Percentiles rank a stretch among this genome's conserved stretches.
Conservation (phyloP, 1,284 basidiomycete species). For the Volvariella volvacea region DNA sequence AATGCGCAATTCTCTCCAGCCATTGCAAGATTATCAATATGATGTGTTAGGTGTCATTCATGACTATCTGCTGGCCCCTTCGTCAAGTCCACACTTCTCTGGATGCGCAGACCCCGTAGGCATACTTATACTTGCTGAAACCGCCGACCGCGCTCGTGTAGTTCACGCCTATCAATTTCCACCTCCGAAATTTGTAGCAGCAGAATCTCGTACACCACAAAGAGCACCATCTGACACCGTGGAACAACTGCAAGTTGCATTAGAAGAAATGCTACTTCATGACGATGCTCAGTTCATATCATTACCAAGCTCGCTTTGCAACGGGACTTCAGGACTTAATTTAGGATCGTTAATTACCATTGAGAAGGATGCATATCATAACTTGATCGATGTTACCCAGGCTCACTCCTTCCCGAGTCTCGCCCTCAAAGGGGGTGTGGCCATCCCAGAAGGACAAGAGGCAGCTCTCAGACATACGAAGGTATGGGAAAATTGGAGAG, state of each 20-base stretch:
- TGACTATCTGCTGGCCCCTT: constrained; percentile 76
- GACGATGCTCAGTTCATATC: constrained; percentile 31
- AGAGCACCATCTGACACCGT: constrained; percentile 2
- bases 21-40: constrained; percentile 57
- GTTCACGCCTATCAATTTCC: constrained; percentile 52
- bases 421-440: constrained; percentile 38
- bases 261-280: constrained; percentile 33
- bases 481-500: constrained; percentile 20
- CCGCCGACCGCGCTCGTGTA: constrained; percentile 29
- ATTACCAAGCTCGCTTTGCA: constrained; percentile 35
- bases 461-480: constrained; percentile 44
- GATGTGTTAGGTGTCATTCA: constrained; percentile 56
- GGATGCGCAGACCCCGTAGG: constrained; percentile 66
- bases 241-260: constrained; percentile 34
- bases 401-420: constrained; percentile 5
- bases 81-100: constrained; percentile 65
- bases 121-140: constrained; percentile 48
- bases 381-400: constrained; percentile 2
- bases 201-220: constrained; percentile 8
- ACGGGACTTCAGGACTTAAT: constrained; percentile 31
- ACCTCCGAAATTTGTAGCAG: constrained; percentile 36
- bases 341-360: constrained; percentile 37
- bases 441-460: constrained; percentile 33
- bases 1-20: constrained; percentile 56
- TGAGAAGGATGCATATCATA: constrained; percentile 17